Evolutionary conservation across 163 green algal genomes (phyloP), one percentile per base, ranked within the genome.

Genomic region (Trebouxiophyceae sp.): DNA sequence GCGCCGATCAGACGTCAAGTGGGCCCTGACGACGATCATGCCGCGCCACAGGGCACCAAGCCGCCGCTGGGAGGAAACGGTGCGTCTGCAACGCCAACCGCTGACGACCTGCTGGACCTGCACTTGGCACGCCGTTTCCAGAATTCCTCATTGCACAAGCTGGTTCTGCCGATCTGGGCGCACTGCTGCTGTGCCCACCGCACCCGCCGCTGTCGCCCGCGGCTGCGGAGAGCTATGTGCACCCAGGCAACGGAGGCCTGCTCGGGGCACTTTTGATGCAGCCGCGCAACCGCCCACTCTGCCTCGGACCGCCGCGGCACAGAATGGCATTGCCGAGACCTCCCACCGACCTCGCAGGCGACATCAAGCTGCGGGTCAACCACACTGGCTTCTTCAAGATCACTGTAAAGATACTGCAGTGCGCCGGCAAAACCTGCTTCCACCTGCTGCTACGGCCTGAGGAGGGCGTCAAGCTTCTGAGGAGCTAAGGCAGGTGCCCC

Each of bases 341-440:
- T 62, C 6, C 39, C 12, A 20, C 6, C 22, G 31, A 46, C 47
- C 32, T n/a, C 72, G 58, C 68, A 89, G 87, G 91, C 20, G 93
- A 96, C 77, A 91, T 99, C 67, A 80, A 84, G 61, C 86, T 99
- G 76, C 84, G 95, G 0, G 93, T 99, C 1, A 98, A 98, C 82
- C 93, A 99, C 81, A 93, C 97, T 64, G 93, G 91, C 45, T 95
- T 93, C 78, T 87, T 92, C 74, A 90, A 89, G 61, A 70, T 77
- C 60, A 95, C 90, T n/a, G 32, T 97, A 22, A 73, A 86, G 63
- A 87, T 95, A 33, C 82, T 99, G 75, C 91, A 98, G 81, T 96
- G 85, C 84, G 96, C 98, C 71, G 98, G 94, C 85, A 98, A 98
- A 82, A 76, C 54, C 33, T 99, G 94, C 73, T 83, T 82, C 16